Evolutionary conservation across 306 rosid genomes (phyloP).

Genomic region (Erythrophleum fordii): DNA sequence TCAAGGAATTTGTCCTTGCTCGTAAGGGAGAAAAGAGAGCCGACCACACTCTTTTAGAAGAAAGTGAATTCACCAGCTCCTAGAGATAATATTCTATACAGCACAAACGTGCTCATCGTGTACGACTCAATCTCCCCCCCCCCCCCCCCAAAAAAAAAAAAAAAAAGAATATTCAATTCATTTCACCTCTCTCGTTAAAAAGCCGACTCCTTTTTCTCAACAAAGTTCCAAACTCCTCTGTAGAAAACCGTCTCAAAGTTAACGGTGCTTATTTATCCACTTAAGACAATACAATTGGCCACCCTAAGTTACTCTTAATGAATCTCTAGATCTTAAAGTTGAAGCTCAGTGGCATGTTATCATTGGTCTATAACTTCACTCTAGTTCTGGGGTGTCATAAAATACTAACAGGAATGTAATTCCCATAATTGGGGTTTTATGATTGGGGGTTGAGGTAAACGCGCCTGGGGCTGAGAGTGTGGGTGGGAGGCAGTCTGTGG

Average conservation of each 20-base stretch:
- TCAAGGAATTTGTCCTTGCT: constrained; percentile 65
- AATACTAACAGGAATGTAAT: too few species aligned
- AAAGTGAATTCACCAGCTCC: constrained; percentile 66
- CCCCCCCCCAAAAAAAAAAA: background rate
- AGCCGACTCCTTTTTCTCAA: background rate
- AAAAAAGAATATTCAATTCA: background rate
- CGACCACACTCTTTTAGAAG: constrained; percentile 67
- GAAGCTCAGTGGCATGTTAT: too few species aligned
- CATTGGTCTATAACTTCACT: too few species aligned
- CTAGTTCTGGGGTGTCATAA: too few species aligned
- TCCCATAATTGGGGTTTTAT: background rate
- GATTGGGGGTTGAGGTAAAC: constrained; percentile 38
- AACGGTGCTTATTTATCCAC: background rate
- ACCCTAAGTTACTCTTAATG: background rate
- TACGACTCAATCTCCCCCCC: constrained; percentile 4
- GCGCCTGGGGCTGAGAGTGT: constrained; percentile 37
- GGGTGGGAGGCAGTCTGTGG: background rate
- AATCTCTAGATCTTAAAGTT: background rate
- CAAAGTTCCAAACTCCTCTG: background rate
- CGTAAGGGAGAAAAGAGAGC: constrained; percentile 47
- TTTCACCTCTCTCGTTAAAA: background rate
- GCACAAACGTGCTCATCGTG: background rate
- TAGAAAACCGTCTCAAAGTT: background rate
- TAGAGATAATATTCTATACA: constrained; percentile 33
- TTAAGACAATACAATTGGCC: background rate